Conservation (phyloP, 768 basidiomycete genomes). For the Rhizopogon salebrosus region DNA sequence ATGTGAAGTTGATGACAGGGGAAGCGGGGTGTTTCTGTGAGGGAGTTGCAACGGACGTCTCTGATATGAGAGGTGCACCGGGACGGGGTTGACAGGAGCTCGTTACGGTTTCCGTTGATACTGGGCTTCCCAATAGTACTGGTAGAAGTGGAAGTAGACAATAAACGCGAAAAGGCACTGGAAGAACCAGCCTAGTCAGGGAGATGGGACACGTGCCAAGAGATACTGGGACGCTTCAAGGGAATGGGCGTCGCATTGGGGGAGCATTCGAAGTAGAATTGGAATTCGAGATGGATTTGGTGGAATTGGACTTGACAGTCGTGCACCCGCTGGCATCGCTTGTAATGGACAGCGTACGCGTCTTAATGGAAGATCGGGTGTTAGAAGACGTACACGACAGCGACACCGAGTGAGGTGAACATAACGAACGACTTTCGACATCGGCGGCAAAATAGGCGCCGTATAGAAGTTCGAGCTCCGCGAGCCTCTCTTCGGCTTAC, state of each 20-base stretch:
- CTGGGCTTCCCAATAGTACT: slow-evolving; percentile 4
- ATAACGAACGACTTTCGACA: too few species aligned
- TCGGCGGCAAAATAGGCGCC: too few species aligned
- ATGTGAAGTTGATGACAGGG: slow-evolving; percentile 34
- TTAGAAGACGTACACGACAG: slow-evolving; percentile 35
- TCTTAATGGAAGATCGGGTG: slow-evolving; percentile 43
- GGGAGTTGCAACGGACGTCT: slow-evolving; percentile 24
- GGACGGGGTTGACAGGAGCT: slow-evolving; percentile 31
- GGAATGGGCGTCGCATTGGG: slow-evolving; percentile 49
- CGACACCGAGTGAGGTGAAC: too few species aligned
- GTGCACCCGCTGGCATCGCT: slow-evolving; percentile 44
- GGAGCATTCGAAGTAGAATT: slow-evolving; percentile 31
- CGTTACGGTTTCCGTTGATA: not conserved
- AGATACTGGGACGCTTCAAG: slow-evolving; percentile 33
- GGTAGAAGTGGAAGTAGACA: slow-evolving; percentile 14
- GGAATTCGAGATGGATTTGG: slow-evolving; percentile 21
- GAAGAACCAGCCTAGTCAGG: slow-evolving; percentile 17
- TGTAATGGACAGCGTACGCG: slow-evolving; percentile 49
- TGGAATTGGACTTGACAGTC: slow-evolving; percentile 37
- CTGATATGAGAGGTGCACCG: slow-evolving; percentile 42
- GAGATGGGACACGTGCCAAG: slow-evolving; percentile 25
- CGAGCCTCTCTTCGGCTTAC: too few species aligned
- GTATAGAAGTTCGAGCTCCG: too few species aligned
- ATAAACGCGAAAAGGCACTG: slow-evolving; percentile 18
- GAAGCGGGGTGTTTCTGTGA: slow-evolving; percentile 17